phyloP scores from a whole-genome alignment of 2,329 filamentous ascomycete genomes.

The Stemphylium beticola region DNA sequence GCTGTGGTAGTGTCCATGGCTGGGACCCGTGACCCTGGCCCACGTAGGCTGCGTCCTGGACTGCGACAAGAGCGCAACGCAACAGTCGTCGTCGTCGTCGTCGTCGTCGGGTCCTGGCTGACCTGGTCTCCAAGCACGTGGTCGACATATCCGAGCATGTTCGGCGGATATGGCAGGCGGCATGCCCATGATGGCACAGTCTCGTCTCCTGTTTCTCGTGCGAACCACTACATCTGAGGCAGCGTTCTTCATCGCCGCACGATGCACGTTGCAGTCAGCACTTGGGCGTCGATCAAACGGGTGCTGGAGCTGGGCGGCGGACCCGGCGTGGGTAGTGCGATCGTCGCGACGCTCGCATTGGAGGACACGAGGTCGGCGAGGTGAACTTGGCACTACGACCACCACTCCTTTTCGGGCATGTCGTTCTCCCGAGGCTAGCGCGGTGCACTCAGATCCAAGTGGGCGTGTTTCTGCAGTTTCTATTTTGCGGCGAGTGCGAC shows the following conservation, averaged over 20 bases:
- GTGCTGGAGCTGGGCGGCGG: constrained; percentile 43
- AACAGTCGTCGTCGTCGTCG: too few relatives aligned
- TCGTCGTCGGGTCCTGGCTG: constrained; percentile 9
- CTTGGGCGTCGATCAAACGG: constrained; percentile 48
- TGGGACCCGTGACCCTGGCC: constrained; percentile 28
- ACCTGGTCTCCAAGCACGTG: background rate
- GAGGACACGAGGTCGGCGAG: constrained; percentile 46
- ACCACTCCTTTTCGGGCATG: constrained; percentile 36
- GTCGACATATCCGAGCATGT: too few relatives aligned
- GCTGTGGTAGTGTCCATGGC: background rate
- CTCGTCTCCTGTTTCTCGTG: constrained; percentile 6
- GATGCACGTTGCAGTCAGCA: constrained; percentile 41
- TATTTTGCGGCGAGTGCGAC: constrained; percentile 7
- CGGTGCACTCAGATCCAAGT: constrained; percentile 11
- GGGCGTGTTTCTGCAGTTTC: constrained; percentile 16
- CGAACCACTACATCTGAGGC: constrained; percentile 8
- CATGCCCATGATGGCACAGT: background rate
- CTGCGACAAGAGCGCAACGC: constrained; percentile 3
- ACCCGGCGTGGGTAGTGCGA: constrained; percentile 41
- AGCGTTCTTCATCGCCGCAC: constrained; percentile 28
- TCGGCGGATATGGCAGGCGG: too few relatives aligned
- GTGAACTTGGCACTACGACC: constrained; percentile 34
- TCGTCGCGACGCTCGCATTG: constrained; percentile 37
- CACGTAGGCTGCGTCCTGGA: constrained; percentile 15
- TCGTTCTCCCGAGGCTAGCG: constrained; percentile 30